phyloP scores from a whole-genome alignment of 768 basidiomycete species.

The Suillus brevipes region DNA sequence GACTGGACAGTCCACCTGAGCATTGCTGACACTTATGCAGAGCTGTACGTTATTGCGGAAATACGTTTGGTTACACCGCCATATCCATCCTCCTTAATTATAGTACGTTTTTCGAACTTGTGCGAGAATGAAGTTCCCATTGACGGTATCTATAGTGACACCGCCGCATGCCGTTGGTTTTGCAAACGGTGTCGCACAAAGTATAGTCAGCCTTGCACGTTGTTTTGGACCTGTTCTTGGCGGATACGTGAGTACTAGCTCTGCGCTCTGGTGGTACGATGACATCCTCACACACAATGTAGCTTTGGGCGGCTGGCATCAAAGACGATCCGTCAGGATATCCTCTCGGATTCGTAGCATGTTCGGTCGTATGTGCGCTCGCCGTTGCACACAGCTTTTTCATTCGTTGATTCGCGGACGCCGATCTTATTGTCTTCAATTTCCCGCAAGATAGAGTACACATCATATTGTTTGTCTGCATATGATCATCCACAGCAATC shows the following conservation, averaged over 20 bases:
- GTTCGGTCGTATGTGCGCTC: conserved; percentile 58
- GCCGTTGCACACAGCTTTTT: conserved; percentile 72
- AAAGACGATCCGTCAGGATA: conserved; percentile 69
- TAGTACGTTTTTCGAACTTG: conserved; percentile 45
- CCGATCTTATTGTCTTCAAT: background rate
- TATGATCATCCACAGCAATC: background rate
- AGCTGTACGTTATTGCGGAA: conserved; percentile 84
- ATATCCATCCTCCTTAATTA: conserved; percentile 87
- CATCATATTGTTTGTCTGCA: background rate
- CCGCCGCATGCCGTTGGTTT: conserved; percentile 86
- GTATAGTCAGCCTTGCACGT: conserved; percentile 89
- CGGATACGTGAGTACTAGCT: conserved; percentile 56
- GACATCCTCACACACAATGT: conserved; percentile 11
- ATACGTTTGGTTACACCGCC: conserved; percentile 87
- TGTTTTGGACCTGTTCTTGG: conserved; percentile 87
- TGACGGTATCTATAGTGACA: conserved; percentile 59
- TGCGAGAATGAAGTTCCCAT: conserved; percentile 2
- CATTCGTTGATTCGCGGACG: conserved; percentile 53
- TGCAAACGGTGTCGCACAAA: conserved; percentile 95
- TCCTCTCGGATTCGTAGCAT: conserved; percentile 71
- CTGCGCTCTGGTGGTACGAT: conserved; percentile 1
- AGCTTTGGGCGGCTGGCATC: conserved; percentile 78
- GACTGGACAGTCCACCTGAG: background rate
- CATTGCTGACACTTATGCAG: conserved; percentile 38
- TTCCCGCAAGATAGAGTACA: background rate